Base-by-base conservation (phyloP, 1,284 basidiomycete species). In the Trametes sp. region DNA sequence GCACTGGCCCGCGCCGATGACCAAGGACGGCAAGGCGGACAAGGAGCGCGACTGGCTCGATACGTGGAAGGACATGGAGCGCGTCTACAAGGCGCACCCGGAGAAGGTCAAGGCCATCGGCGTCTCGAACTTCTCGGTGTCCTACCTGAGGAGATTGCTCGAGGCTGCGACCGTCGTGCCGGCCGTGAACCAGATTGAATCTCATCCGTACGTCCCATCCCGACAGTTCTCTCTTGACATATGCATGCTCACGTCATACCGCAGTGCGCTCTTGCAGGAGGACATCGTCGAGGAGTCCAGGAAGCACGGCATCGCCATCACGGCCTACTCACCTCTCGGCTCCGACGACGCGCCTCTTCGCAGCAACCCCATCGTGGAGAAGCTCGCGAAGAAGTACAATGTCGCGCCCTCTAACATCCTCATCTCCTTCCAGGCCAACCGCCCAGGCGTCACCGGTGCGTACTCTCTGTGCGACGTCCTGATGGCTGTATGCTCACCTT, bases 141-240 rank as follows among this genome's bases (percentile, higher is more conserved):
- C 83, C 61, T 90, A 80, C 75, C 76, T 92, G 45, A 78, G 85
- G 63, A 79, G 83, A 36, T 80, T 92, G 36, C 78, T 93, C 41
- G 81, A 81, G 64, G 80, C 82, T 41, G 83, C 86, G 56, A 85
- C 84, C 35, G 80, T 92, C 61, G 77, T 89, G 28, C 93, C 93
- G n/a, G 92, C 90, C 2, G 88, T 90, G 35, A 93, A 94, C 76
- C 93, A 94, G 76, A 81, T 92, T 61, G 92, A 93, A 77, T 81
- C 90, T 38, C 92, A 94, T 75, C 89, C 91, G 78, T 89, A 74
- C 61, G 84, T 79, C 49, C 33, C 55, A 71, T 33, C 13, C 53
- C 44, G 54, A 11, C 9, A 23, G n/a, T 24, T 14, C 36, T n/a
- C 2, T 29, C 21, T 19, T 29, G n/a, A n/a, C n/a, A 16, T 26